Conservation (phyloP, 108 stramenopile genomes). For the Pseudonitzschia multiseries region DNA sequence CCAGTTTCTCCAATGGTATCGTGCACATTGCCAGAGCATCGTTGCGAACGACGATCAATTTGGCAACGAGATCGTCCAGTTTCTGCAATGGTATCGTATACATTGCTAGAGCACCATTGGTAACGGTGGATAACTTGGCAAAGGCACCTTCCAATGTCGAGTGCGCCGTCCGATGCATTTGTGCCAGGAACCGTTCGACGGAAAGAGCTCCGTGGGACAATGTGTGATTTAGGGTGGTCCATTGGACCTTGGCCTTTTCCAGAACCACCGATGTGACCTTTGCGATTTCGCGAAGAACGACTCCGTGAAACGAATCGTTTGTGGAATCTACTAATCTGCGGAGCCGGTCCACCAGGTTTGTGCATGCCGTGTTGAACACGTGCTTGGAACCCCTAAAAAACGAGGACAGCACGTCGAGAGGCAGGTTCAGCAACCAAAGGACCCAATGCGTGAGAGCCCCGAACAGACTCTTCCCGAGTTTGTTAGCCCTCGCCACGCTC, state of each 20-base stretch:
- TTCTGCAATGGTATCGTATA: neutral
- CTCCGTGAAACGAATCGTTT: neutral
- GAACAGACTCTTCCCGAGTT: conserved; percentile 21
- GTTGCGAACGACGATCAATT: neutral
- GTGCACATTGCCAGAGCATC: neutral
- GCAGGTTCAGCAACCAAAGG: conserved; percentile 24
- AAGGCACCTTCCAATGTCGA: neutral
- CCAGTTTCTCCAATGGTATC: neutral
- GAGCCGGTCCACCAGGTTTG: neutral
- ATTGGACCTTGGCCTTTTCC: neutral
- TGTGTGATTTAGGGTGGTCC: neutral
- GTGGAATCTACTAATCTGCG: neutral
- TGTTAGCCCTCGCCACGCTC: conserved; percentile 2
- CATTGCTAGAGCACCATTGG: neutral
- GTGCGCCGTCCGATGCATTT: neutral
- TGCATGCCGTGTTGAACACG: neutral
- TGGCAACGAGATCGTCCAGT: neutral
- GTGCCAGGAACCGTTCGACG: neutral
- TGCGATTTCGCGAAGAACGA: neutral
- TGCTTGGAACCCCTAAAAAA: neutral
- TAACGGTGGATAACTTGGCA: neutral
- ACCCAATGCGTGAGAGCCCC: conserved; percentile 15
- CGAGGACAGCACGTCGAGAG: conserved; percentile 13
- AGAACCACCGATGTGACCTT: neutral
- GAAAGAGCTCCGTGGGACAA: neutral